phyloP scores from a whole-genome alignment of 2,329 filamentous ascomycete genomes.

The Fusarium mexicanum region DNA sequence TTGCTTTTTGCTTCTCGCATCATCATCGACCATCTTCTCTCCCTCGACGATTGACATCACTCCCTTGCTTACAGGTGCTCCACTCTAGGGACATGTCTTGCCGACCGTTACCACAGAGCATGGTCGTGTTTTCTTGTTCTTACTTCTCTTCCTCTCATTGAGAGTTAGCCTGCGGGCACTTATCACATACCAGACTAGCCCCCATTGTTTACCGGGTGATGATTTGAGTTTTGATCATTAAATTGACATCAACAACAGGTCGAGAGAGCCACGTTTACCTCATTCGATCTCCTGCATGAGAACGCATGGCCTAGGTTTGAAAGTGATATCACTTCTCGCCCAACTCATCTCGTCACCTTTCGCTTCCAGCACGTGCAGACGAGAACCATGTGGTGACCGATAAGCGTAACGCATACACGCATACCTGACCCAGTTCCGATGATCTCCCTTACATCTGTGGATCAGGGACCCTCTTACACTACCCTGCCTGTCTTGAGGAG shows the following conservation, averaged over 20 bases:
- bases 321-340: constrained; percentile 18
- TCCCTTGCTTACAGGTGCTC: constrained; percentile 23
- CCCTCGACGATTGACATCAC: not conserved
- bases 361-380: not conserved
- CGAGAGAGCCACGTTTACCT: not conserved
- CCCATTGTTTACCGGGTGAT: not conserved
- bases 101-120: constrained; percentile 5
- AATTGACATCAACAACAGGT: constrained; percentile 1
- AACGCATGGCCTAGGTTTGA: constrained; percentile 12
- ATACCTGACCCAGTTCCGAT: not conserved
- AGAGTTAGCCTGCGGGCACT: not conserved
- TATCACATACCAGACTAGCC: constrained; percentile 20
- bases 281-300: constrained; percentile 1
- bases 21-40: not conserved
- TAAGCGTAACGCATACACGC: constrained; percentile 1
- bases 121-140: constrained; percentile 12
- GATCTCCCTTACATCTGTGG: constrained; percentile 22
- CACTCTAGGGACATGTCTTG: constrained; percentile 32
- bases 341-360: constrained; percentile 1
- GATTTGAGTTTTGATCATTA: not conserved
- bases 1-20: constrained; percentile 30
- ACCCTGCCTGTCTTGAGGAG: not conserved
- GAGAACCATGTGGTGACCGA: constrained; percentile 30
- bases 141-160: not conserved
- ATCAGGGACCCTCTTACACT: not conserved